Evolutionary conservation across 192 early-diverging fungal species (phyloP), one percentile per base, ranked within the genome.

Genomic region (Allomyces arbusculus): DNA sequence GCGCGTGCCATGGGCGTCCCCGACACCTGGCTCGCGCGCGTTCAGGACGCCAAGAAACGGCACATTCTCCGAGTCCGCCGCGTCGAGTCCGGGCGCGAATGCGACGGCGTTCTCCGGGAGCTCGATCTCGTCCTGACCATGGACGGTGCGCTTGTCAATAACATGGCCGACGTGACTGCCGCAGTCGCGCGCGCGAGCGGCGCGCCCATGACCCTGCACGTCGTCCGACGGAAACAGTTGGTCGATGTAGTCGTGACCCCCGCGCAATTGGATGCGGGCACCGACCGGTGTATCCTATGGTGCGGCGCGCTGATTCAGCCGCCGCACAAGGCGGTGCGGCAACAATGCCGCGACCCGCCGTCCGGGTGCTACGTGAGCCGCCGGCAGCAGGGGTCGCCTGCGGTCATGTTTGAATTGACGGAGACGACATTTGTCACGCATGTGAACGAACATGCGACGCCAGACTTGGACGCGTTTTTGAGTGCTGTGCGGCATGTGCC

Each of bases 51-150:
- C 16, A 76, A 78, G 61, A 62, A 64, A 14, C 62, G 71, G 28
- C 76, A 79, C 63, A 50, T 82, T 40, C 80, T 80, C 64, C 63
- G 80, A 24, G 72, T 82, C 23, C 69, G 74, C 10, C 62, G 77
- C 5, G 67, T 69, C 61, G 76, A 82, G 65, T 73, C 69, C 14
- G 77, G 68, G 14, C 62, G 68, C 55, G 65, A 65, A 19, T 79
- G 76, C 8, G 64, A 69, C 20, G 67, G 45, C 50, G 73, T 70
- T 4, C 64, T 82, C 61, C 69, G 77, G 45, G 77, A 82, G 28
- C 73, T 82, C 22, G 80, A 82, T 68, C 44, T 82, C 58, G 70
- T 82, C 33, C 50, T 68, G 40, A 26, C 16, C 28, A 66, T 68
- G n/a, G 44, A 68, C 10, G 67, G 63, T 44, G 61, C 67, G 9